These are phyloP conservation scores for Cryphonectria radicalis DNA, from an alignment of 2,329 filamentous ascomycete genomes.

Conservation along the genomic window DNA sequence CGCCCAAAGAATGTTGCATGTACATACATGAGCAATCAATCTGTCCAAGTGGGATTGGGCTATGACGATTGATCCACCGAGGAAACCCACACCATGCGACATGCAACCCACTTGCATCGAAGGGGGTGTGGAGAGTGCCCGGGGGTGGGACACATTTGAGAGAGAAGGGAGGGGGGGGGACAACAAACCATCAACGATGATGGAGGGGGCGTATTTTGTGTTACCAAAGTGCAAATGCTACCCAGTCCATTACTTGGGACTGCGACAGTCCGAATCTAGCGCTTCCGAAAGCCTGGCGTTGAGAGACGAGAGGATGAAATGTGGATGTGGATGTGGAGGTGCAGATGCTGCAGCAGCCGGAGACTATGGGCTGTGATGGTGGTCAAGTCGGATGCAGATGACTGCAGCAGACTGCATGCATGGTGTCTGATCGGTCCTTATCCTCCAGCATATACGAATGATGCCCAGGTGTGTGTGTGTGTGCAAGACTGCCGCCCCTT, in stretches of 20 bases:
- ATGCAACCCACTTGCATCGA: not conserved
- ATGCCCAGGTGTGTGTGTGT: not conserved
- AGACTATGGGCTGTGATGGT: not conserved
- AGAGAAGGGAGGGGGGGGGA: no score
- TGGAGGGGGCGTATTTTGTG: slow-evolving; percentile 5
- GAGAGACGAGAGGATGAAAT: not conserved
- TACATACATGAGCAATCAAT: slow-evolving; percentile 20
- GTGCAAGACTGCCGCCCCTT: not conserved
- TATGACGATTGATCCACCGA: slow-evolving; percentile 28
- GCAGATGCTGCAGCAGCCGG: not conserved
- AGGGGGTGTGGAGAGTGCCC: not conserved
- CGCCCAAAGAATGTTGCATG: slow-evolving; percentile 12
- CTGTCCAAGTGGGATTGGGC: slow-evolving; percentile 22
- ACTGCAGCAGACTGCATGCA: not conserved
- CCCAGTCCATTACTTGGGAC: not conserved
- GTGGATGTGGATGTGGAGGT: not conserved
- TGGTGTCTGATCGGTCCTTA: not conserved
- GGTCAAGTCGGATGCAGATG: not conserved
- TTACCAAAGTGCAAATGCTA: slow-evolving; percentile 1
- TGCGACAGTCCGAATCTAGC: not conserved
- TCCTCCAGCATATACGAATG: not conserved
- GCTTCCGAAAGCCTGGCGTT: not conserved
- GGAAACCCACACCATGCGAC: not conserved
- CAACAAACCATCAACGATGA: not conserved
- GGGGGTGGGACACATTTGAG: not conserved